These are phyloP conservation scores for Kwoniella botswanensis DNA, from an alignment of 768 basidiomycete species.

Conservation along the genomic window DNA sequence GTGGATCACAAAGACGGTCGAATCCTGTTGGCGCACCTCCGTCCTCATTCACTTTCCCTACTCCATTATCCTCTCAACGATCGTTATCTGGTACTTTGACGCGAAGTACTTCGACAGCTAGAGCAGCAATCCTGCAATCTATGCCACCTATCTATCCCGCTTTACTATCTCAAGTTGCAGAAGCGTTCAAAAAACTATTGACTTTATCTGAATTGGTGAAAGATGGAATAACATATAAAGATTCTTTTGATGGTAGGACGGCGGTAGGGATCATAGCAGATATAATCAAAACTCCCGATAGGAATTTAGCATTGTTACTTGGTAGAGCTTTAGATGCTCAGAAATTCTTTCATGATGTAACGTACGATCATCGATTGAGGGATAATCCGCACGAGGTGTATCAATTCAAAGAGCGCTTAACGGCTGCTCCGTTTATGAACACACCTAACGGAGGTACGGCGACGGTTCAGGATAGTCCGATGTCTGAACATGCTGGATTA, in stretches of 20 bases:
- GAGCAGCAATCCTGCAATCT: slow-evolving; percentile 62
- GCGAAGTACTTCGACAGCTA: slow-evolving; percentile 48
- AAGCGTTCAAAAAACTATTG: slow-evolving; percentile 86
- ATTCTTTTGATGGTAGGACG: slow-evolving; percentile 94
- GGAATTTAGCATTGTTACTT: slow-evolving; percentile 91
- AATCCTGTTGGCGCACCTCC: slow-evolving; percentile 29
- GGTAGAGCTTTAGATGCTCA: slow-evolving; percentile 95
- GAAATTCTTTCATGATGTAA: slow-evolving; percentile 99
- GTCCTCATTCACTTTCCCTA: slow-evolving; percentile 38
- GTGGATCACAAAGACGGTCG: slow-evolving; percentile 25
- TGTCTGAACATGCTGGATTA: slow-evolving; percentile 41
- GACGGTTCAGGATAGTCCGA: slow-evolving; percentile 46
- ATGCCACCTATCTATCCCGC: slow-evolving; percentile 92
- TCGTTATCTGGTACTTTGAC: slow-evolving; percentile 41
- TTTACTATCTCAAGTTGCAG: slow-evolving; percentile 88
- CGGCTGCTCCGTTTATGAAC: slow-evolving; percentile 76
- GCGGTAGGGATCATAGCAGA: slow-evolving; percentile 97
- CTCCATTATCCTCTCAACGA: slow-evolving; percentile 46
- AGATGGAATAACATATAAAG: slow-evolving; percentile 94
- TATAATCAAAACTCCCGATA: slow-evolving; percentile 97
- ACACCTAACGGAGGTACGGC: slow-evolving; percentile 53
- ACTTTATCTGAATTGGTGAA: slow-evolving; percentile 78
- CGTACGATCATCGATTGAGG: slow-evolving; percentile 92
- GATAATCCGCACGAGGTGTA: slow-evolving; percentile 89
- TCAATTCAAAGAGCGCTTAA: slow-evolving; percentile 81